Percentiles rank a stretch among this genome's conserved stretches.
phyloP scores from a whole-genome alignment of 2,329 filamentous ascomycete genomes.

The Arachnomyces sp. region DNA sequence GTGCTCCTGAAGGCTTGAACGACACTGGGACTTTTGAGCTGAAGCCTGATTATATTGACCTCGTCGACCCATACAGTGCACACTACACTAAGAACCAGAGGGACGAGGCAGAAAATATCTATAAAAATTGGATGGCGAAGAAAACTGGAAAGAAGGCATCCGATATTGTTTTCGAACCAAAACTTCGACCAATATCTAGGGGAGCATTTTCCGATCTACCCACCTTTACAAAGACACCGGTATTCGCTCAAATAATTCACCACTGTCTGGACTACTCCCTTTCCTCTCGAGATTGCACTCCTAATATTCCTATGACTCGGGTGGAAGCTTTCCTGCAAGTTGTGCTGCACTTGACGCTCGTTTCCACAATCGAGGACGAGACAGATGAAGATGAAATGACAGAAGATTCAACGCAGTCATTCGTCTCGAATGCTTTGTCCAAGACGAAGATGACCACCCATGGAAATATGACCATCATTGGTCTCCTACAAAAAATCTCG shows the following conservation, averaged over 20 bases:
- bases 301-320: constrained; percentile 69
- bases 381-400: constrained; percentile 47
- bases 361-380: constrained; percentile 78
- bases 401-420: constrained; percentile 52
- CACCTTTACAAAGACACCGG: constrained; percentile 71
- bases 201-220: constrained; percentile 71
- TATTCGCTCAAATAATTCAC: constrained; percentile 87
- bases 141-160: constrained; percentile 72
- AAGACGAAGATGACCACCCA: constrained; percentile 45
- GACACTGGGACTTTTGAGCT: constrained; percentile 93
- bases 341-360: constrained; percentile 75
- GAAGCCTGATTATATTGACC: constrained; percentile 74
- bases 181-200: constrained; percentile 63
- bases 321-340: constrained; percentile 90
- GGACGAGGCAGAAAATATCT: constrained; percentile 87
- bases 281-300: constrained; percentile 59
- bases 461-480: constrained; percentile 43
- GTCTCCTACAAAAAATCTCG: constrained; percentile 46
- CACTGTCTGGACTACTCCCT: constrained; percentile 79
- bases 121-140: constrained; percentile 78
- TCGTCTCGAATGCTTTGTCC: constrained; percentile 63
- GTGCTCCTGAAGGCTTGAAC: constrained; percentile 79
- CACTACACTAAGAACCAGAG: constrained; percentile 96
- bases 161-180: constrained; percentile 88
- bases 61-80: constrained; percentile 90